These are phyloP conservation scores for Fonsecaea erecta DNA, from an alignment of 2,329 filamentous ascomycete species.

Conservation along the genomic window DNA sequence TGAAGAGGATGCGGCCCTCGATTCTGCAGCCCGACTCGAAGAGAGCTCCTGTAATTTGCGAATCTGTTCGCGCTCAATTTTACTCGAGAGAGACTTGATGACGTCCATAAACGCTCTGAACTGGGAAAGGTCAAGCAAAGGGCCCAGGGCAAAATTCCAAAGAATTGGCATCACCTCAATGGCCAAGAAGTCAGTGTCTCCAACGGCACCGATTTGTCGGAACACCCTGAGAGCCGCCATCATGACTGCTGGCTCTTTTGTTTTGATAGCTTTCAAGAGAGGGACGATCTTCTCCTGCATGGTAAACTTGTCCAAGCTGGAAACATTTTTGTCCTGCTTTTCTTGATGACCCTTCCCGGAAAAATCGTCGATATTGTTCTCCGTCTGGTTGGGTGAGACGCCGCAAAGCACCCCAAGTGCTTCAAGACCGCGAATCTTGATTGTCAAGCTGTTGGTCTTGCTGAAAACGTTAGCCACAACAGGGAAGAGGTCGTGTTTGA, in stretches of 20 bases:
- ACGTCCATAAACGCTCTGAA: constrained; percentile 90
- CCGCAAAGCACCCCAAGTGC: constrained; percentile 90
- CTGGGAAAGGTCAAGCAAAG: constrained; percentile 81
- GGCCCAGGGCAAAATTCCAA: constrained; percentile 90
- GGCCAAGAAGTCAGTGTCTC: constrained; percentile 88
- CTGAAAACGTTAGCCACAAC: constrained; percentile 88
- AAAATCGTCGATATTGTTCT: constrained; percentile 72
- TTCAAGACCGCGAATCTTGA: constrained; percentile 90
- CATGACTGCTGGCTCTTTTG: constrained; percentile 97
- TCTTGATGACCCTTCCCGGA: constrained; percentile 64
- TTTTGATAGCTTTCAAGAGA: constrained; percentile 89
- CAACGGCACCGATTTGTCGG: constrained; percentile 77
- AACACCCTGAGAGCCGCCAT: constrained; percentile 87
- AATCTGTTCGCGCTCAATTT: constrained; percentile 86
- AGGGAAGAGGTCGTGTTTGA: constrained; percentile 96
- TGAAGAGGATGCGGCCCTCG: constrained; percentile 40
- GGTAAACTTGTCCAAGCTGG: constrained; percentile 92
- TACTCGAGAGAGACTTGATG: constrained; percentile 77
- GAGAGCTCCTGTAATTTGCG: constrained; percentile 85
- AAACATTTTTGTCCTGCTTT: constrained; percentile 64
- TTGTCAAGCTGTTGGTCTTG: constrained; percentile 88
- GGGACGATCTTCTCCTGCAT: constrained; percentile 98
- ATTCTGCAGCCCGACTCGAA: constrained; percentile 54
- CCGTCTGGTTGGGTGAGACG: constrained; percentile 70
- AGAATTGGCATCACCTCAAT: constrained; percentile 87